These are phyloP conservation scores for Pseudogymnoascus sp. DNA, from an alignment of 2,329 filamentous ascomycete species.

Conservation along the genomic window DNA sequence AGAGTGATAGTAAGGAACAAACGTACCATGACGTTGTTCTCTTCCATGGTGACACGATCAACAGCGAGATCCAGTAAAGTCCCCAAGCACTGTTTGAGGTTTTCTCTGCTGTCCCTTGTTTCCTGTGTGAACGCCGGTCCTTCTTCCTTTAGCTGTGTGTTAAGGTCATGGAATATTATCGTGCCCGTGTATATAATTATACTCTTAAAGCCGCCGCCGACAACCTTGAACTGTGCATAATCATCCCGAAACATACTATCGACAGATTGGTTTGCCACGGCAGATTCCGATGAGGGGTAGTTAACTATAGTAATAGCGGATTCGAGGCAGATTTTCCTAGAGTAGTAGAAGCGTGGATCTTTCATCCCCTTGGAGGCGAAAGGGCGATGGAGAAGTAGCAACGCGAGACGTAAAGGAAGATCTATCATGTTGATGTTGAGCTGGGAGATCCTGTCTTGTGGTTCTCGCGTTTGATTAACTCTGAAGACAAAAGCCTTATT, in stretches of 20 bases:
- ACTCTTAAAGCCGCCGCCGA: constrained; percentile 35
- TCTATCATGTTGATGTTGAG: constrained; percentile 39
- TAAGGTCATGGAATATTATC: constrained; percentile 39
- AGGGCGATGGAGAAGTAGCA: constrained; percentile 46
- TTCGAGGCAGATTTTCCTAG: constrained; percentile 41
- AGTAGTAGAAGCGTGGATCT: constrained; percentile 43
- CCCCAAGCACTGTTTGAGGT: constrained; percentile 29
- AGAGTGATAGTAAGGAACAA: constrained; percentile 35
- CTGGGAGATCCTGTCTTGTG: constrained; percentile 4
- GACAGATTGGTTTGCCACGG: neutral
- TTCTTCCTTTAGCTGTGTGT: constrained; percentile 39
- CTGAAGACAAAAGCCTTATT: constrained; percentile 15
- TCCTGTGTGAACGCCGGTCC: constrained; percentile 27
- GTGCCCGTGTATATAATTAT: constrained; percentile 34
- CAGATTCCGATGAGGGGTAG: constrained; percentile 11
- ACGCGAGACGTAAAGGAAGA: constrained; percentile 45
- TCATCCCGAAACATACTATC: constrained; percentile 25
- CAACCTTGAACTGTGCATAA: constrained; percentile 32
- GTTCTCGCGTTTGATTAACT: neutral
- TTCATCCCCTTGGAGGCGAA: constrained; percentile 36
- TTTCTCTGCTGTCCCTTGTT: constrained; percentile 24
- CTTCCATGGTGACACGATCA: constrained; percentile 32
- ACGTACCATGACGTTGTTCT: constrained; percentile 39
- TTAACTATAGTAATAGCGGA: constrained; percentile 27
- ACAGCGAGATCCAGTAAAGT: constrained; percentile 26